Evolutionary conservation across 2,329 filamentous ascomycete genomes (phyloP).

Genomic region (Calcarisporium arbuscula): DNA sequence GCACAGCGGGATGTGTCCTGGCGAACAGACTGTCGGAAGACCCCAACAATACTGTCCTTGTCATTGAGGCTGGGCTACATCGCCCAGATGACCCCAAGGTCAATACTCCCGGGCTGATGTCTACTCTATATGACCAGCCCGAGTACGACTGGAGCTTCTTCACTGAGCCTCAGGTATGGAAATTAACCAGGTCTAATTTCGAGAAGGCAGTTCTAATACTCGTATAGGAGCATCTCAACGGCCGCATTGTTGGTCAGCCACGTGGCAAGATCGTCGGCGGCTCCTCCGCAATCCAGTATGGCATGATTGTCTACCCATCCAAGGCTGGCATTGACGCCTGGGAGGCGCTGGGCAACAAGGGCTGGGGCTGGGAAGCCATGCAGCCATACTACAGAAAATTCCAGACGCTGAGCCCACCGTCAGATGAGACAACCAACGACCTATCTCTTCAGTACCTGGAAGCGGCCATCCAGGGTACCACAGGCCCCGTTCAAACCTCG

Average conservation of each 20-base stretch:
- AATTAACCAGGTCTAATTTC: not conserved
- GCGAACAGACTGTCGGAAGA: constrained; percentile 19
- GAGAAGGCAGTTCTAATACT: not conserved
- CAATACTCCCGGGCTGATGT: constrained; percentile 11
- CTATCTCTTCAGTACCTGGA: constrained; percentile 25
- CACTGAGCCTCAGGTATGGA: constrained; percentile 14
- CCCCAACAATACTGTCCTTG: constrained; percentile 14
- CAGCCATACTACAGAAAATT: constrained; percentile 28
- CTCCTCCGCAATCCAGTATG: constrained; percentile 50
- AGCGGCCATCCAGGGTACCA: constrained; percentile 20
- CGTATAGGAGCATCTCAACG: constrained; percentile 6
- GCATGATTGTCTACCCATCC: constrained; percentile 17
- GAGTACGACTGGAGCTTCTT: constrained; percentile 16
- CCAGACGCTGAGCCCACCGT: constrained; percentile 22
- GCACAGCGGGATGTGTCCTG: constrained; percentile 20
- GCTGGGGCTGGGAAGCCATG: constrained; percentile 20
- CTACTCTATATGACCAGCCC: constrained; percentile 13
- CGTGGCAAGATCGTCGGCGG: constrained; percentile 52
- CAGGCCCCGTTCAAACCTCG: constrained; percentile 30
- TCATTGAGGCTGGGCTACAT: constrained; percentile 19
- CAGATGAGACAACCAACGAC: constrained; percentile 17
- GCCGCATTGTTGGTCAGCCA: constrained; percentile 18
- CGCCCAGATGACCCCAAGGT: constrained; percentile 10
- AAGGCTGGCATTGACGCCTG: constrained; percentile 16
- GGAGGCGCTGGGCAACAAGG: constrained; percentile 18